Evolutionary conservation across 1,284 basidiomycete species (phyloP).

Genomic region (Ceratobasidium sp.): DNA sequence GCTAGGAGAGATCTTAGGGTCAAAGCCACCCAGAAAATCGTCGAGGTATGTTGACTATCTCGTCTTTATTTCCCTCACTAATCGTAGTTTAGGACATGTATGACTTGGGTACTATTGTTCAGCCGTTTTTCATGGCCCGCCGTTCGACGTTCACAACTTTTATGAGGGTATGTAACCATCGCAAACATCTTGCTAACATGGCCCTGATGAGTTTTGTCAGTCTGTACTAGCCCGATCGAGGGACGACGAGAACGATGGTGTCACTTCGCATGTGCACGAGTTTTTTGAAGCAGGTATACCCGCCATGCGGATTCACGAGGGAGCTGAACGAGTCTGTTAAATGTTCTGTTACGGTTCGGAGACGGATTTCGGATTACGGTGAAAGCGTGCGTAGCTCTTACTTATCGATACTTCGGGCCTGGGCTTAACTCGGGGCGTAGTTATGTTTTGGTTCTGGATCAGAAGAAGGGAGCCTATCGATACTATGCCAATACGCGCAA

Average conservation of each 20-base stretch:
- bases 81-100: constrained; percentile 75
- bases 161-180: constrained; percentile 77
- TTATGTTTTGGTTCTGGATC: constrained; percentile 88
- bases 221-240: constrained; percentile 71
- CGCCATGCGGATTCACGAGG: constrained; percentile 86
- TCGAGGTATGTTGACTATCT: constrained; percentile 66
- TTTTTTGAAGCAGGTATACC: constrained; percentile 60
- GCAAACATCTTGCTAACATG: no score
- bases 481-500: constrained; percentile 86
- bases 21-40: constrained; percentile 76
- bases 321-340: constrained; percentile 92
- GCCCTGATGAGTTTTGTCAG: constrained; percentile 49
- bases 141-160: constrained; percentile 83
- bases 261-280: constrained; percentile 59
- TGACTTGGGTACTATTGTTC: constrained; percentile 84
- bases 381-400: constrained; percentile 76
- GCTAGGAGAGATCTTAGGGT: constrained; percentile 62
- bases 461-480: constrained; percentile 83
- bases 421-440: constrained; percentile 61
- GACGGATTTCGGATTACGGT: constrained; percentile 89
- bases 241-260: constrained; percentile 58
- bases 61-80: neutral
- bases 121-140: constrained; percentile 94
- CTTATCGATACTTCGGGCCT: constrained; percentile 12
- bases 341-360: constrained; percentile 84